Conservation (phyloP, 805 yeast genomes). For the Torulaspora maleeae region DNA sequence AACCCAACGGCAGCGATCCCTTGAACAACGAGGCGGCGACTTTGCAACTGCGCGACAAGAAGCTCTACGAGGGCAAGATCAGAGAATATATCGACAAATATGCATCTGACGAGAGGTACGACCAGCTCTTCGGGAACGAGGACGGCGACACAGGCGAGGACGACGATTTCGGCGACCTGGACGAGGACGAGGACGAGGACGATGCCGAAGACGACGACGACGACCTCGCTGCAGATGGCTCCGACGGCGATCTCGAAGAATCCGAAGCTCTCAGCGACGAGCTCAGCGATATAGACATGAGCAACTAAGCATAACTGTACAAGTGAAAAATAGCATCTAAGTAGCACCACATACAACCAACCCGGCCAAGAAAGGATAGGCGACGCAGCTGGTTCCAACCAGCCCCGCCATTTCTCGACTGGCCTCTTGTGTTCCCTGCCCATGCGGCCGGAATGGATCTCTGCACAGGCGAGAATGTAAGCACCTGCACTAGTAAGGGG, state of each 20-base stretch:
- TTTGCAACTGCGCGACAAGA: conserved; percentile 63
- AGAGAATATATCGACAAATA: conserved; percentile 67
- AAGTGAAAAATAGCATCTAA: background rate
- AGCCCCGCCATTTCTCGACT: no score
- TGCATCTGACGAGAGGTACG: conserved; percentile 46
- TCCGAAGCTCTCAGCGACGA: conserved; percentile 25
- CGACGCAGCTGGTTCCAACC: no score
- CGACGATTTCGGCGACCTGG: conserved; percentile 34
- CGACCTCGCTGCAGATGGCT: conserved; percentile 12
- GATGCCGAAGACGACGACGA: conserved; percentile 11
- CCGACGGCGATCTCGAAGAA: conserved; percentile 10
- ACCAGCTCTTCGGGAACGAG: conserved; percentile 42
- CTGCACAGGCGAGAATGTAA: conserved; percentile 2
- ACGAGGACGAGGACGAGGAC: conserved; percentile 26
- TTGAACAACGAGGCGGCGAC: conserved; percentile 86
- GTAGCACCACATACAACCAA: no score
- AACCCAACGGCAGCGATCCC: conserved; percentile 94
- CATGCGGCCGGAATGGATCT: background rate
- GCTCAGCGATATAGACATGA: conserved; percentile 31
- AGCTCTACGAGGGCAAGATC: conserved; percentile 63
- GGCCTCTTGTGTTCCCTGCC: no score
- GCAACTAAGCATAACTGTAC: conserved; percentile 8
- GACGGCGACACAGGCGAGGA: conserved; percentile 46
- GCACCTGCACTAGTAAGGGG: conserved; percentile 1
- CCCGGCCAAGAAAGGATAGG: no score